Percentiles rank a stretch among this genome's conserved stretches.
Conservation (phyloP, 257 asterid genomes). For the Solanum chaucha region DNA sequence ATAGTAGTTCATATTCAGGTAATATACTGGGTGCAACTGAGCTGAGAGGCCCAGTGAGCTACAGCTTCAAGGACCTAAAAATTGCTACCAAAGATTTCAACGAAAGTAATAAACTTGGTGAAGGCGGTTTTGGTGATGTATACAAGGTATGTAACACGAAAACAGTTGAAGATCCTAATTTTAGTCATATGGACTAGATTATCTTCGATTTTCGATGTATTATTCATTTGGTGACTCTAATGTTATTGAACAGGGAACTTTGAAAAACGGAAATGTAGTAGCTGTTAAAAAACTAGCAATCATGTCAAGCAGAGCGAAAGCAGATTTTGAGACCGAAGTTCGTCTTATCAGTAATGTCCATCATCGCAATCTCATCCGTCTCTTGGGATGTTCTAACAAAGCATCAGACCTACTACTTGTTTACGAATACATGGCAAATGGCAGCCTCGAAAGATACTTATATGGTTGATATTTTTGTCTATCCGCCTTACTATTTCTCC, state of each 20-base stretch:
- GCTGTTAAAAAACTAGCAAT: conserved; percentile 67
- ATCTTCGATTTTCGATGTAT: background rate
- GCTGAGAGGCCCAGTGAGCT: conserved; percentile 62
- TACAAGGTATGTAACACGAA: conserved; percentile 34
- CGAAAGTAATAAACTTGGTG: conserved; percentile 66
- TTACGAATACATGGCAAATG: conserved; percentile 70
- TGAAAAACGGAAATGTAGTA: conserved; percentile 52
- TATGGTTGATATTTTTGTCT: conserved; percentile 28
- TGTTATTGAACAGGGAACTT: conserved; percentile 50
- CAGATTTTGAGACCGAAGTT: conserved; percentile 72
- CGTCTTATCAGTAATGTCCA: conserved; percentile 80
- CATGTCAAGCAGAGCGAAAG: conserved; percentile 40
- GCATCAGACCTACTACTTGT: conserved; percentile 60
- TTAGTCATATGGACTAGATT: background rate
- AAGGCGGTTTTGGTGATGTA: conserved; percentile 79
- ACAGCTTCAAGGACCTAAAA: conserved; percentile 51
- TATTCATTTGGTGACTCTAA: background rate
- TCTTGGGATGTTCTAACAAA: conserved; percentile 62
- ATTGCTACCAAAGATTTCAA: conserved; percentile 54
- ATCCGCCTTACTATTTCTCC: background rate
- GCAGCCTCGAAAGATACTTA: conserved; percentile 61
- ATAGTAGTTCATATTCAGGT: conserved; percentile 13
- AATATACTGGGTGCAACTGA: conserved; percentile 65
- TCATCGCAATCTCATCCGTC: conserved; percentile 80
- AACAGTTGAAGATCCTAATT: background rate